phyloP scores from a whole-genome alignment of 495 filamentous ascomycete species.

The Symbiotaphrina buchneri region DNA sequence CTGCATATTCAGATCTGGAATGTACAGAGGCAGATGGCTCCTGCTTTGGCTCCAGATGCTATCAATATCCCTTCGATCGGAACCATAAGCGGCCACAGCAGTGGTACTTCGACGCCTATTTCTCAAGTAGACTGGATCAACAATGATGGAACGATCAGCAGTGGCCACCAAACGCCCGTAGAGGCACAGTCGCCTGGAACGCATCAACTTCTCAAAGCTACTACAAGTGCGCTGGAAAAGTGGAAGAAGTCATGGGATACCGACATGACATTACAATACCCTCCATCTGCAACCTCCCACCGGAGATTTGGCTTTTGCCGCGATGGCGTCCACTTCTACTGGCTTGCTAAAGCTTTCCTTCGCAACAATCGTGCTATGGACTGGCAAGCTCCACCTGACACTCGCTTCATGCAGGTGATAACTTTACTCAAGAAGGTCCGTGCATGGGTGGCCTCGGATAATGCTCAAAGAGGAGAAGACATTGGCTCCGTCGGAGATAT shows the following conservation, averaged over 20 bases:
- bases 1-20: conserved; percentile 28
- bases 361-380: conserved; percentile 21
- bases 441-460: conserved; percentile 26
- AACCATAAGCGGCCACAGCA: conserved; percentile 10
- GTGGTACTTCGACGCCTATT: conserved; percentile 16
- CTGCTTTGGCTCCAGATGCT: background rate
- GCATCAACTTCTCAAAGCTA: conserved; percentile 14
- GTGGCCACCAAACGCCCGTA: conserved; percentile 27
- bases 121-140: conserved; percentile 24
- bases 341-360: conserved; percentile 28
- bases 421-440: conserved; percentile 31
- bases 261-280: conserved; percentile 39
- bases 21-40: conserved; percentile 11
- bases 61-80: no score
- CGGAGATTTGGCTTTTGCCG: conserved; percentile 36
- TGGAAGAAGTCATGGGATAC: conserved; percentile 43
- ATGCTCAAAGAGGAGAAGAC: conserved; percentile 25
- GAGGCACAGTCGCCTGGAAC: conserved; percentile 11
- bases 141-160: conserved; percentile 14
- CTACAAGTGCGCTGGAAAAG: conserved; percentile 28
- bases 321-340: conserved; percentile 44
- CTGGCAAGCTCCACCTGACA: conserved; percentile 25
- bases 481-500: conserved; percentile 33
- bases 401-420: conserved; percentile 32
- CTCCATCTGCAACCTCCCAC: conserved; percentile 16